Evolutionary conservation across 2,329 filamentous ascomycete species (phyloP).

Genomic region (Camillea tinctor): DNA sequence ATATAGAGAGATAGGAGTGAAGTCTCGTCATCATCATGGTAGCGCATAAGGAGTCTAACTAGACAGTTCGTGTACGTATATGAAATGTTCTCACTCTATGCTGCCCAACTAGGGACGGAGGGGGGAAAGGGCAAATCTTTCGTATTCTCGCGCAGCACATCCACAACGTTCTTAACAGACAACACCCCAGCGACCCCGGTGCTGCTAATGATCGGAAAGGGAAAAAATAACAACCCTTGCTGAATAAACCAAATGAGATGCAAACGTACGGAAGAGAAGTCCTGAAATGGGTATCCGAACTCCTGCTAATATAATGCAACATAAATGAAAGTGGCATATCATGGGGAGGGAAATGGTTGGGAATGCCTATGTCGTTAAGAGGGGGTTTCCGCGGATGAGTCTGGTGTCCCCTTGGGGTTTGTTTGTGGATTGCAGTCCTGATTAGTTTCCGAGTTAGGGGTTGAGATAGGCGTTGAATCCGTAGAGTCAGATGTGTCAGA

Average conservation of each 20-base stretch:
- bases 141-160: background rate
- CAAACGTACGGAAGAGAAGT: background rate
- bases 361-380: background rate
- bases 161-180: background rate
- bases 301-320: background rate
- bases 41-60: background rate
- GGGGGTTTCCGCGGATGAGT: background rate
- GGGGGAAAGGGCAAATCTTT: background rate
- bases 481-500: constrained; percentile 31
- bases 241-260: background rate
- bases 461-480: constrained; percentile 26
- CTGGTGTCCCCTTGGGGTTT: background rate
- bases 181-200: background rate
- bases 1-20: background rate
- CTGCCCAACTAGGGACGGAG: background rate
- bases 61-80: background rate
- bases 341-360: too few relatives aligned
- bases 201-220: background rate
- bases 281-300: background rate
- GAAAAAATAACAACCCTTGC: background rate
- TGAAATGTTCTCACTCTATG: background rate
- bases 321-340: too few relatives aligned
- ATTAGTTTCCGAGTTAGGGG: constrained; percentile 28
- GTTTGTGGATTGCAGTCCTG: constrained; percentile 27
- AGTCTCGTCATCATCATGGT: background rate